These are phyloP conservation scores for Myxozyma kluyveri DNA, from an alignment of 805 yeast genomes.

Conservation along the genomic window DNA sequence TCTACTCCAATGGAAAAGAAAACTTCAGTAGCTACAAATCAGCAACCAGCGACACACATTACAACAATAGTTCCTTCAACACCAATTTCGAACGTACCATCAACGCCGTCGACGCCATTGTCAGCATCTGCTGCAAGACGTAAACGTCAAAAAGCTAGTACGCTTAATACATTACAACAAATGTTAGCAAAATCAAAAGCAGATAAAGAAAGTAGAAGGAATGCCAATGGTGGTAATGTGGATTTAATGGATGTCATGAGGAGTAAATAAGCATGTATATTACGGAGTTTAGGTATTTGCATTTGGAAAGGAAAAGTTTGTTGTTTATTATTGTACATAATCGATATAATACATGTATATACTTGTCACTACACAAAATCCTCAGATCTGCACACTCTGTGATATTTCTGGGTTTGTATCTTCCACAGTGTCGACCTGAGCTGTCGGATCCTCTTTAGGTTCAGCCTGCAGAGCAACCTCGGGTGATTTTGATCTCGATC, in stretches of 20 bases:
- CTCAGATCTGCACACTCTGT: too few relatives aligned
- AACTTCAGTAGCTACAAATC: neutral
- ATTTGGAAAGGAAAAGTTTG: neutral
- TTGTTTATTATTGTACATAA: neutral
- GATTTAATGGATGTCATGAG: conserved; percentile 18
- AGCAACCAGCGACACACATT: neutral
- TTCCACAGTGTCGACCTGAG: too few relatives aligned
- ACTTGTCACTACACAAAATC: too few relatives aligned
- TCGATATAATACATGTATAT: conserved; percentile 1
- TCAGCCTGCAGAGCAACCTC: too few relatives aligned
- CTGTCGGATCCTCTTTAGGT: too few relatives aligned
- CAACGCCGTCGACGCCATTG: conserved; percentile 13
- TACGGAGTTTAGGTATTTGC: neutral
- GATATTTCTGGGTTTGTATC: too few relatives aligned
- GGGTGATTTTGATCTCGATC: neutral
- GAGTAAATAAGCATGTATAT: neutral
- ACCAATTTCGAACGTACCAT: neutral
- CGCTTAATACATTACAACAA: conserved; percentile 15
- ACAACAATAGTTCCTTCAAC: conserved; percentile 1
- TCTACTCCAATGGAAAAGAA: neutral
- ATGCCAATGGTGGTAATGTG: conserved; percentile 13
- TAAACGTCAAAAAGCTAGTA: neutral
- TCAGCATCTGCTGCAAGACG: neutral
- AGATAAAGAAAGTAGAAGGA: conserved; percentile 8
- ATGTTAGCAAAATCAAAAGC: conserved; percentile 28